Base-by-base conservation (phyloP, 2,329 filamentous ascomycete species). In the Graphilbum fragrans region DNA sequence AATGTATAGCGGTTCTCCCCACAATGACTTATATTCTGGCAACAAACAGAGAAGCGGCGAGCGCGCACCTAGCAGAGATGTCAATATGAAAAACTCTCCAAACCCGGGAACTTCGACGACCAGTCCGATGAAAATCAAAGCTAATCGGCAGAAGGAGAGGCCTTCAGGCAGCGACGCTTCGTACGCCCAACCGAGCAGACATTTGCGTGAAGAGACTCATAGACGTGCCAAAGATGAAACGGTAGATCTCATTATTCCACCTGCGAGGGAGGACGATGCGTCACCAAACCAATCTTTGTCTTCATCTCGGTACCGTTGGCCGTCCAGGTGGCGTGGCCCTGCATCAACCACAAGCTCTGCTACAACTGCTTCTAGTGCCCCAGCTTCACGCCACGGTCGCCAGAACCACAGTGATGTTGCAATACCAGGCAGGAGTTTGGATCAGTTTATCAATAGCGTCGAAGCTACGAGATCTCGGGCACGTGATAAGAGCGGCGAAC, bases 401-500 rank as follows among this genome's bases (percentile, higher is more conserved):
- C 39, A 38, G 38, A 45, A 49, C 22, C 44, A 77, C 41, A 69
- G 68, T 8, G 42, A 69, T 63, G 47, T 65, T 58, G 38, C 66
- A 57, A 32, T 63, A 11, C 80, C 74, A 50, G 72, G 70, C 33
- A 74, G 78, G 47, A 85, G 77, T 48, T 72, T 86, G 29, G 84
- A 93, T 50, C 80, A 88, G 48, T 93, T 92, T 55, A 88, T 94
- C 48, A 86, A 79, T 60, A 92, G 86, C 55, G 63, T 94, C 2
- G 86, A 94, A 27, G 74, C 86, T 39, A 84, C 86, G 10, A 77
- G 78, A 43, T 67, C 64, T 47, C 71, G 66, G 47, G 74, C 70
- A 37, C 69, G 77, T 8, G 72, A 74, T 41, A 68, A 54, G 35
- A 76, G 71, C 53, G 61, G 63, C 2, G 70, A 72, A 32, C 59